A percentile compares a stretch with the other conserved stretches of the same genome.
Conservation (phyloP, 306 rosid genomes). For the Pyrus bretschneideri region DNA sequence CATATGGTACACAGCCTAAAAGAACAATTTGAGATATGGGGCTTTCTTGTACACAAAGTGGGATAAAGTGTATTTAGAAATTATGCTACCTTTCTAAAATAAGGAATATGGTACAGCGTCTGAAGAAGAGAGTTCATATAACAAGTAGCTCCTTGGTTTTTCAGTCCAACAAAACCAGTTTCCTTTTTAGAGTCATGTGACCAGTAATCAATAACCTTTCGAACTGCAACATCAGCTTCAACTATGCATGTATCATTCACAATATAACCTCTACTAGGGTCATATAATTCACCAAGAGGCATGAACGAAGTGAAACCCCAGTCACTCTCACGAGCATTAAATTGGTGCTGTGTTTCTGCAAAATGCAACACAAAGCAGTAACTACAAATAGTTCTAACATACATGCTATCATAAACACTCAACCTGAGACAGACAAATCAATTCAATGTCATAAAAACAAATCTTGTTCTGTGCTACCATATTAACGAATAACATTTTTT, state of each 20-base stretch:
- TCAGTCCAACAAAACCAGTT: constrained; percentile 90
- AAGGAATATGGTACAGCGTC: constrained; percentile 84
- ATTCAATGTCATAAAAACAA: background rate
- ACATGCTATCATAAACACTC: background rate
- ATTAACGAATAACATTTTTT: background rate
- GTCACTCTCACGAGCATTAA: constrained; percentile 81
- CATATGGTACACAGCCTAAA: constrained; percentile 91
- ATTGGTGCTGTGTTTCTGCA: constrained; percentile 84
- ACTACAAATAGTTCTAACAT: background rate
- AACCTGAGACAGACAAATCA: background rate
- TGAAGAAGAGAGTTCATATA: constrained; percentile 97
- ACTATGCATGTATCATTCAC: constrained; percentile 64
- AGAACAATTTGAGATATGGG: constrained; percentile 7
- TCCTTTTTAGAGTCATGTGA: constrained; percentile 87
- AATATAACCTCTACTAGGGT: constrained; percentile 70
- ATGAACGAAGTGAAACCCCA: constrained; percentile 90
- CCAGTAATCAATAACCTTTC: constrained; percentile 76
- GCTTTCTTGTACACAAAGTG: background rate
- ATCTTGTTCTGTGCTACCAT: background rate
- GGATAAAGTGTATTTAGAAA: background rate
- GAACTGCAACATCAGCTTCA: constrained; percentile 88
- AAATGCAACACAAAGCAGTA: background rate
- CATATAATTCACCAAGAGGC: constrained; percentile 82
- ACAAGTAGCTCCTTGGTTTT: constrained; percentile 98
- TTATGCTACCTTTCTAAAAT: constrained; percentile 70